Evolutionary conservation across 495 filamentous ascomycete species (phyloP).

Genomic region (Lasiosphaeria hispida): DNA sequence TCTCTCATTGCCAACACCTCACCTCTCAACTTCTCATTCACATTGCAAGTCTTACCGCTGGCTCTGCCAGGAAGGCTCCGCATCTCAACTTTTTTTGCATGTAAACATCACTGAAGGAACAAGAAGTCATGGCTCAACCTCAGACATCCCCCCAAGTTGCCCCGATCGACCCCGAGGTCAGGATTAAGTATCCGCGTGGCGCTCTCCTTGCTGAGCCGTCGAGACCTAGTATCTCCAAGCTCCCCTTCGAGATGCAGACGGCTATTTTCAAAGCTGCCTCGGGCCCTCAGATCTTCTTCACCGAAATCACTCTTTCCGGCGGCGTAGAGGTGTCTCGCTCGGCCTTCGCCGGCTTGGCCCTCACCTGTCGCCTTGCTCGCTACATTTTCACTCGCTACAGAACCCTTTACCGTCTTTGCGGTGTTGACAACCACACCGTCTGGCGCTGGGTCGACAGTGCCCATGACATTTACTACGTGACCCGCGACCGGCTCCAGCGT

Average conservation of each 20-base stretch:
- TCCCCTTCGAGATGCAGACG: slow-evolving; percentile 19
- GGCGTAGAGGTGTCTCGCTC: not conserved
- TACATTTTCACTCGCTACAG: slow-evolving; percentile 8
- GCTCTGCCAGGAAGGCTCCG: too few relatives aligned
- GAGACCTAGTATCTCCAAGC: slow-evolving; percentile 7
- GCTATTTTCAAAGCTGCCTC: slow-evolving; percentile 19
- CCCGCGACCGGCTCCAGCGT: not conserved
- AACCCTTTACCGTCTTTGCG: not conserved
- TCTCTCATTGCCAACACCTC: too few relatives aligned
- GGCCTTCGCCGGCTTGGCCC: slow-evolving; percentile 1
- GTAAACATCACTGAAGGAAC: too few relatives aligned
- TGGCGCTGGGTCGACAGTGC: slow-evolving; percentile 13
- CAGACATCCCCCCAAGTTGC: too few relatives aligned
- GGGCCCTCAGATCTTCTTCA: slow-evolving; percentile 15
- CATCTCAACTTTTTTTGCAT: too few relatives aligned
- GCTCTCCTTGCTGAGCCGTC: too few relatives aligned
- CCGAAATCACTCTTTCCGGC: slow-evolving; percentile 7
- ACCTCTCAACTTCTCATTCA: too few relatives aligned
- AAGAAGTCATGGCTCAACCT: too few relatives aligned
- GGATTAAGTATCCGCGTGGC: too few relatives aligned
- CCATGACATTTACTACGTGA: slow-evolving; percentile 22
- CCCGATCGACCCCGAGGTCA: too few relatives aligned
- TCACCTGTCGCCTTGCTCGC: slow-evolving; percentile 17
- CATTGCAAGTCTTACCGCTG: too few relatives aligned
- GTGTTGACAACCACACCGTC: not conserved